Conservation (phyloP, 208 protist genomes). For the Histomonas meleagridis region DNA sequence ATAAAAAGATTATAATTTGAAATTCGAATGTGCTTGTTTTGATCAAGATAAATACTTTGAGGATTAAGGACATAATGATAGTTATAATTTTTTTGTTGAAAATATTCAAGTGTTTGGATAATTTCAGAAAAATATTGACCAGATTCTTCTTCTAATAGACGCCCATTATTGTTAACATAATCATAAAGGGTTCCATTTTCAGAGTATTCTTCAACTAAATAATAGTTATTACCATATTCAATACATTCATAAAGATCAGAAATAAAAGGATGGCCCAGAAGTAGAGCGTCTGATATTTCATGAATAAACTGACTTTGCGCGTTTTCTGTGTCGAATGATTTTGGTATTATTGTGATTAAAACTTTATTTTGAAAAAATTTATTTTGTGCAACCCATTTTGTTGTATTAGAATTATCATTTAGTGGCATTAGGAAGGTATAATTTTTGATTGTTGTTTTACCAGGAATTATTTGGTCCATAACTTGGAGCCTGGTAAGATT, state of each 20-base stretch:
- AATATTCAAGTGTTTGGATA: conserved; percentile 36
- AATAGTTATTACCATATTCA: not conserved
- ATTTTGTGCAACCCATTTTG: no score
- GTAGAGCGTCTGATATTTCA: no score
- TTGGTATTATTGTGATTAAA: no score
- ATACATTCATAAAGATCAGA: not conserved
- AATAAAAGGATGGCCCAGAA: conserved; percentile 12
- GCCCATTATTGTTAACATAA: conserved; percentile 16
- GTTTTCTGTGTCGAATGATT: no score
- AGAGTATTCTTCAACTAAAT: conserved; percentile 34
- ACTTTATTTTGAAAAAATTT: no score
- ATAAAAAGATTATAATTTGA: conserved; percentile 38
- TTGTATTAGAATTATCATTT: no score
- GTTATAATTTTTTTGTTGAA: conserved; percentile 34
- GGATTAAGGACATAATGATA: conserved; percentile 38
- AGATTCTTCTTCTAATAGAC: conserved; percentile 39
- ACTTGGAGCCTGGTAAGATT: no score
- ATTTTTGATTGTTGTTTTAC: no score
- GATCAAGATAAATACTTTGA: conserved; percentile 39
- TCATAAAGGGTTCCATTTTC: conserved; percentile 38
- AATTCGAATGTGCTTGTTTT: conserved; percentile 32
- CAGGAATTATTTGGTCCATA: no score
- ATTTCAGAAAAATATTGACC: conserved; percentile 36
- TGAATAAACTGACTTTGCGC: no score
- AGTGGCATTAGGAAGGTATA: no score